Base-by-base conservation (phyloP, 768 basidiomycete genomes). In the Boletus patriciae region DNA sequence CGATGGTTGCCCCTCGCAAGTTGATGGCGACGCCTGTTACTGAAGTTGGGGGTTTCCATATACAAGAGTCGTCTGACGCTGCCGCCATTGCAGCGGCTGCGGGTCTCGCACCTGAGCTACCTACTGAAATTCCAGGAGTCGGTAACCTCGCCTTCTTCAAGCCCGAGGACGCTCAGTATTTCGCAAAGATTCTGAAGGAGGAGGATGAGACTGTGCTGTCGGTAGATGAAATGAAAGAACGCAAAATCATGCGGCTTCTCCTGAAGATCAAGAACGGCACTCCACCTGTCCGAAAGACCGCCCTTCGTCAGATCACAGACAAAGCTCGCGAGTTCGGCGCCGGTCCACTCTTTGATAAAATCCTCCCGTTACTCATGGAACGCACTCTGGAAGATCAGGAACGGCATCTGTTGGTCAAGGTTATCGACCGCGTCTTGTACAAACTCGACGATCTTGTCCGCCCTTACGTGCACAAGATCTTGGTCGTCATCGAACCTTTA, bases 181-280 rank as follows among this genome's bases (percentile, higher is more conserved):
- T 99, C 62, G 89, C 94, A 50, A 97, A 98, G 73, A 94, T 98
- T 58, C 71, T 93, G 53, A 93, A 91, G 69, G 92, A 97, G 75
- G 95, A 96, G 72, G 94, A 98, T 65, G 97, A 98, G 74, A 90
- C 88, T 2, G 86, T 90, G 70, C 78, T 98, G 46, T 85, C 90
- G 1, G 90, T 98, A 9, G 97, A 98, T 48, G 97, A 99, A 77
- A 90, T 98, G 86, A 99, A 99, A 77, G 97, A 98, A 77, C 87
- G 96, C 69, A 99, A 98, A 74, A 98, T 98, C 66, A 98, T 98
- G 95, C 88, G 97, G 25, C 77, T 99, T 23, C 78, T 99, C 51
- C 82, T 99, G 64, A 98, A 98, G 76, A 98, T 99, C 76, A 98
- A 99, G 80, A 99, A 98, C 69, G 97, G 97, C 47, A 98, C 96